These are phyloP conservation scores for Wickerhamomyces sp. DNA, from an alignment of 1,139 yeast genomes.

Conservation along the genomic window DNA sequence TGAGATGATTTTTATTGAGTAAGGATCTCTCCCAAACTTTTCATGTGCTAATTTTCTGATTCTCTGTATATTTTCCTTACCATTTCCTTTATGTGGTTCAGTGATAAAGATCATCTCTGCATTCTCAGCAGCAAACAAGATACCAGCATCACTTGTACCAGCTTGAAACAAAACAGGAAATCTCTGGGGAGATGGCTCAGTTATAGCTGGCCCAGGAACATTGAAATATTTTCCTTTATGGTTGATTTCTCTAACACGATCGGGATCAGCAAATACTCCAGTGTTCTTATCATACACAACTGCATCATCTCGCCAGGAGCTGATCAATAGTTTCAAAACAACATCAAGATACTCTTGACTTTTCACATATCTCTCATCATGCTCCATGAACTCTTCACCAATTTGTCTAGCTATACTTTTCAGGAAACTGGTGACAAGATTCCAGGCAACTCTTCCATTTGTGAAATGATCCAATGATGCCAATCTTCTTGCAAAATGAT, in stretches of 20 bases:
- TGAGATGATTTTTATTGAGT: conserved; percentile 25
- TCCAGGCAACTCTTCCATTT: conserved; percentile 40
- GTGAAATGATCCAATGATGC: conserved; percentile 38
- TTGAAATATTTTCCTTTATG: conserved; percentile 33
- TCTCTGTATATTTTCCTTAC: conserved; percentile 18
- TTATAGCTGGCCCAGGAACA: conserved; percentile 38
- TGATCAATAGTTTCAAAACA: conserved; percentile 33
- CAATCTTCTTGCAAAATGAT: conserved; percentile 35
- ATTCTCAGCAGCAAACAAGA: conserved; percentile 39
- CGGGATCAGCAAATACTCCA: conserved; percentile 34
- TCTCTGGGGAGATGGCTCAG: conserved; percentile 37
- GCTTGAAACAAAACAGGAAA: conserved; percentile 41
- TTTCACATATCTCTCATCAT: conserved; percentile 33
- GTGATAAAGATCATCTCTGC: conserved; percentile 34
- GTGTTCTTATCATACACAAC: conserved; percentile 27
- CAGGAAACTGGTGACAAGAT: conserved; percentile 36
- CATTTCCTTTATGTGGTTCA: conserved; percentile 23
- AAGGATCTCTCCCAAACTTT: conserved; percentile 22
- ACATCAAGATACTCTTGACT: conserved; percentile 38
- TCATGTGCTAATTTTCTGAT: conserved; percentile 23
- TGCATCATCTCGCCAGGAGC: conserved; percentile 42
- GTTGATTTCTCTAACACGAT: conserved; percentile 33
- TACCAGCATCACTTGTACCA: conserved; percentile 39
- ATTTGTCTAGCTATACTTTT: conserved; percentile 37
- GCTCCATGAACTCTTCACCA: conserved; percentile 34